Conservation (phyloP, 2,329 filamentous ascomycete species). For the Sphaerostilbella broomeana region DNA sequence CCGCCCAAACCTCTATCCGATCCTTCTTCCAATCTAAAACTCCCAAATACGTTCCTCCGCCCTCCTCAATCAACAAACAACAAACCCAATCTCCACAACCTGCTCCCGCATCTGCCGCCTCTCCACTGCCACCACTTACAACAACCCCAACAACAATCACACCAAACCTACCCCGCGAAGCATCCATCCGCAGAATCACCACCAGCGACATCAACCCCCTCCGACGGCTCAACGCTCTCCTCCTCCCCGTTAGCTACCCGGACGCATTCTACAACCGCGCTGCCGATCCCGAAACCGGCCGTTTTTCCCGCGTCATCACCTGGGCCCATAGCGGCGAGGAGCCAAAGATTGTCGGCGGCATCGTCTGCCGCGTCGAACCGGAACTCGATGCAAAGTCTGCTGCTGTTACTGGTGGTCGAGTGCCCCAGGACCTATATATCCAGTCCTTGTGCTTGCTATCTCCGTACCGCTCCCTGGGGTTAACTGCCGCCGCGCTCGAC, state of each 20-base stretch:
- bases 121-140: constrained; percentile 17
- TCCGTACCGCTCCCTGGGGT: constrained; percentile 54
- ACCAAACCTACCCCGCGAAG: constrained; percentile 38
- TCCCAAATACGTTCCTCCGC: constrained; percentile 31
- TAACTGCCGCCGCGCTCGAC: constrained; percentile 51
- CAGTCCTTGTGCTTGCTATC: constrained; percentile 57
- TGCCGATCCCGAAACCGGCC: constrained; percentile 43
- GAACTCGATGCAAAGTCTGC: constrained; percentile 15
- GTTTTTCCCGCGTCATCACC: constrained; percentile 54
- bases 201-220: constrained; percentile 50
- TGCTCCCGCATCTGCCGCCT: constrained; percentile 23
- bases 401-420: constrained; percentile 7
- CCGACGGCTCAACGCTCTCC: constrained; percentile 57
- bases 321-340: constrained; percentile 41
- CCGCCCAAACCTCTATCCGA: constrained; percentile 50
- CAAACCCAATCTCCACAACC: constrained; percentile 22
- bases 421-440: constrained; percentile 47
- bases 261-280: constrained; percentile 57
- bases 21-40: constrained; percentile 53
- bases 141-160: constrained; percentile 25
- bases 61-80: constrained; percentile 17
- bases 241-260: constrained; percentile 57
- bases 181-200: constrained; percentile 45
- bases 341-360: constrained; percentile 52
- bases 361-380: constrained; percentile 56